phyloP scores from a whole-genome alignment of 208 protist genomes.

The Trypanosoma scelopori region DNA sequence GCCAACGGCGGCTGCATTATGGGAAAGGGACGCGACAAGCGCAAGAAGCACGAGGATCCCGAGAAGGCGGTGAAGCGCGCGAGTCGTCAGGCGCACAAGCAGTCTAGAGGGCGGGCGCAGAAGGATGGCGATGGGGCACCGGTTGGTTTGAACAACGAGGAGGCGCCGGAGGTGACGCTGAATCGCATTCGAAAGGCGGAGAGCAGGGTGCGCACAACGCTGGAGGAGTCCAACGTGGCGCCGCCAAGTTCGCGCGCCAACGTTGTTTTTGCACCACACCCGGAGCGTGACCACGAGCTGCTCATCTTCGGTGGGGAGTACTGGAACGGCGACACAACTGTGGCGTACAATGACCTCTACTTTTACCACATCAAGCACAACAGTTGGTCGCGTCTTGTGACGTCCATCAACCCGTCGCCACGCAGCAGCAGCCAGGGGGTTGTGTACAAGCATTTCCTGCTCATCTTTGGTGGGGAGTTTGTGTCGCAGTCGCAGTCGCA shows the following conservation, averaged over 20 bases:
- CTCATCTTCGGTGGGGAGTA: slow-evolving; percentile 91
- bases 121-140: slow-evolving; percentile 22
- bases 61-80: slow-evolving; percentile 74
- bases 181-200: slow-evolving; percentile 80
- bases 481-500: slow-evolving; percentile 91
- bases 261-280: slow-evolving; percentile 74
- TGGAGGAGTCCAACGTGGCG: slow-evolving; percentile 59
- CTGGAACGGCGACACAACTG: slow-evolving; percentile 85
- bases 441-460: slow-evolving; percentile 83
- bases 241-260: slow-evolving; percentile 81
- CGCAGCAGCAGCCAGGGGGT: slow-evolving; percentile 84
- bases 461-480: slow-evolving; percentile 91
- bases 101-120: slow-evolving; percentile 36
- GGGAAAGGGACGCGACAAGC: slow-evolving; percentile 91
- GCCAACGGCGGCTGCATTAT: slow-evolving; percentile 28
- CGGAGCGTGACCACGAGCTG: slow-evolving; percentile 71
- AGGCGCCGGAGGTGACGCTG: slow-evolving; percentile 81
- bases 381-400: slow-evolving; percentile 61
- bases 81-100: slow-evolving; percentile 63
- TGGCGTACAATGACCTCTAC: slow-evolving; percentile 88
- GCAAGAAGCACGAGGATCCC: slow-evolving; percentile 88
- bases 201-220: slow-evolving; percentile 51
- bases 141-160: slow-evolving; percentile 82
- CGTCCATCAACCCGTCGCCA: slow-evolving; percentile 66
- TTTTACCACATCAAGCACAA: slow-evolving; percentile 79